Evolutionary conservation across 1,139 yeast genomes (phyloP).

Genomic region (Pichia sp.): DNA sequence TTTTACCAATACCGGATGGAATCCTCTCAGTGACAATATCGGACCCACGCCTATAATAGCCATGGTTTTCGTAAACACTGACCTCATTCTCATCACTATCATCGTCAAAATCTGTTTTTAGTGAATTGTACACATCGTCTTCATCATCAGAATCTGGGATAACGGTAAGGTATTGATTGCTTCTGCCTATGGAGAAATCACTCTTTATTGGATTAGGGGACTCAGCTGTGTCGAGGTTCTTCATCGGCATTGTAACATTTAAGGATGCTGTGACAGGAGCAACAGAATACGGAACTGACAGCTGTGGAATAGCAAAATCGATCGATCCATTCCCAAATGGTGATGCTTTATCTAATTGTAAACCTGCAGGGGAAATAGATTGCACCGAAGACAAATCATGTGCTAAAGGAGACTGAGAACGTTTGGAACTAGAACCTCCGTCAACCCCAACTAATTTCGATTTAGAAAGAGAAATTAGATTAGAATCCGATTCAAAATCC

Average conservation of each 20-base stretch:
- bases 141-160: slow-evolving; percentile 27
- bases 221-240: background rate
- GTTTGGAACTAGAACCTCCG: slow-evolving; percentile 3
- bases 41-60: slow-evolving; percentile 30
- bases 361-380: slow-evolving; percentile 29
- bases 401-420: slow-evolving; percentile 9
- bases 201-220: slow-evolving; percentile 4
- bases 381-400: slow-evolving; percentile 15
- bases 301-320: slow-evolving; percentile 46
- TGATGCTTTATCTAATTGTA: slow-evolving; percentile 30
- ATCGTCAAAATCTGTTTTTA: slow-evolving; percentile 29
- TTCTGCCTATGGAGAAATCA: slow-evolving; percentile 11
- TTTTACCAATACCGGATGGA: slow-evolving; percentile 38
- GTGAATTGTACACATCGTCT: slow-evolving; percentile 17
- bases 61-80: slow-evolving; percentile 31
- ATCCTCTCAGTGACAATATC: slow-evolving; percentile 29
- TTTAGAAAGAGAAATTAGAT: slow-evolving; percentile 10
- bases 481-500: slow-evolving; percentile 12
- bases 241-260: slow-evolving; percentile 20
- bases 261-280: slow-evolving; percentile 77
- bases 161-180: slow-evolving; percentile 16
- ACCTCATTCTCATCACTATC: slow-evolving; percentile 38
- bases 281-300: slow-evolving; percentile 64
- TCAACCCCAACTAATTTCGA: background rate
- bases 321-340: slow-evolving; percentile 47